Base-by-base conservation (phyloP, 305 asterid genomes). In the Solanum chacoense region DNA sequence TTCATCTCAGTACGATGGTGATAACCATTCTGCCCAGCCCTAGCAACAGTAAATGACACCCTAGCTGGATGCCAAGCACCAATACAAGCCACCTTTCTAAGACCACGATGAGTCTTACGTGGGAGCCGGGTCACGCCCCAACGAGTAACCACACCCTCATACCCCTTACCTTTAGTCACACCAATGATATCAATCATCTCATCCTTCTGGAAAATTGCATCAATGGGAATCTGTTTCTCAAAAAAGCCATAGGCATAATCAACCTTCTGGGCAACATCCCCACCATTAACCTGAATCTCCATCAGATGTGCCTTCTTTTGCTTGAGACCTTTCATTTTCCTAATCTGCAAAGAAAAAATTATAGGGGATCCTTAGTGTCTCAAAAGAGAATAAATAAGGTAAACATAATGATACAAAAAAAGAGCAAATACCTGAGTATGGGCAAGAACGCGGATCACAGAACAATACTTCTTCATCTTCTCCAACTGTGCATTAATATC, bases 121-220 rank as follows among this genome's bases (percentile, higher is more conserved):
- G 98, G 98, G 40, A 95, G 96, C 24, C 98, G 96, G 9, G 98
- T 94, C 36, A 95, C 98, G 89, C 98, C 98, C 98, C 98, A 95
- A 85, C 98, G 98, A 31, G 98, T 95, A 32, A 95, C 98, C 45
- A 95, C 98, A 72, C 98, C 98, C 90, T 95, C 98, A 24, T 93
- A 95, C 5, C 98, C 98, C 87, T 95, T 94, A 63, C 98, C 98
- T 91, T 93, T 95, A 7, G 98, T 95, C 75, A 95, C 97, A 86
- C 98, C 97, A 45, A 95, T 94, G 31, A 95, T 94, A 92, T 95
- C 98, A 35, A 95, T 91, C 97, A 95, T 94, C 91, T 95, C 98
- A 45, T 95, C 98, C 84, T 95, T 95, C 91, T 94, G 96, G 93
- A 95, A 94, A 3, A 95, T 95, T 35, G 98, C 95, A 93, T 95